These are phyloP conservation scores for Trichoderma gracile DNA, from an alignment of 2,329 filamentous ascomycete genomes.

Conservation along the genomic window DNA sequence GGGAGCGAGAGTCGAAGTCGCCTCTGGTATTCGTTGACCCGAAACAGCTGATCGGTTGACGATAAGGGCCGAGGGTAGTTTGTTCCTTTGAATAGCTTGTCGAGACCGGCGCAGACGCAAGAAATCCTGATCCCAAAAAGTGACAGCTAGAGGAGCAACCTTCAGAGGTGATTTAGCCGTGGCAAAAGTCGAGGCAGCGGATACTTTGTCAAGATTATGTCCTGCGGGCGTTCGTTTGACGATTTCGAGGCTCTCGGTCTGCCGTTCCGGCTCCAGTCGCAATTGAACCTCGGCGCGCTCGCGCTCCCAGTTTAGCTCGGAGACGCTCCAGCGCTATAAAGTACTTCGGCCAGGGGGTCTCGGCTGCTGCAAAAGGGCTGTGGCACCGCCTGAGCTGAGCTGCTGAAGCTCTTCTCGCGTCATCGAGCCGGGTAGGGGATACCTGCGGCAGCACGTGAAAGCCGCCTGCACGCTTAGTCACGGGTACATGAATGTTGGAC, in stretches of 20 bases:
- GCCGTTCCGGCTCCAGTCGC: constrained; percentile 15
- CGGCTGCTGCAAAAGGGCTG: constrained; percentile 21
- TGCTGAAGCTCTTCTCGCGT: neutral
- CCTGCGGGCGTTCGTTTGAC: constrained; percentile 1
- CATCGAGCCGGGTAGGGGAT: constrained; percentile 15
- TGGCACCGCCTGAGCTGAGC: constrained; percentile 10
- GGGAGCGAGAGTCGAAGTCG: constrained; percentile 3
- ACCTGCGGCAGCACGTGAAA: constrained; percentile 25
- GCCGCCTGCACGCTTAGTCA: neutral
- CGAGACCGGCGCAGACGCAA: too few relatives aligned
- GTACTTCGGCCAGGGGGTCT: constrained; percentile 14
- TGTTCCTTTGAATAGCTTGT: too few relatives aligned
- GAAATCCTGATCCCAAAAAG: neutral
- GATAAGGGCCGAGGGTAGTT: constrained; percentile 4
- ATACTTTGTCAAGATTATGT: constrained; percentile 1
- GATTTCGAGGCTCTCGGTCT: constrained; percentile 16
- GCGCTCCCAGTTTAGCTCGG: constrained; percentile 19
- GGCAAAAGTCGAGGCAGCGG: neutral
- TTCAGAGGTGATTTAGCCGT: neutral
- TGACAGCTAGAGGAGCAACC: neutral
- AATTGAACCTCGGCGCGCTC: constrained; percentile 27
- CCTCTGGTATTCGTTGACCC: neutral
- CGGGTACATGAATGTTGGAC: neutral
- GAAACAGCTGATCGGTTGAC: neutral
- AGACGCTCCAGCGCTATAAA: constrained; percentile 13